phyloP scores from a whole-genome alignment of 139 green algal genomes.

The Protoeuglena noctilucae region DNA sequence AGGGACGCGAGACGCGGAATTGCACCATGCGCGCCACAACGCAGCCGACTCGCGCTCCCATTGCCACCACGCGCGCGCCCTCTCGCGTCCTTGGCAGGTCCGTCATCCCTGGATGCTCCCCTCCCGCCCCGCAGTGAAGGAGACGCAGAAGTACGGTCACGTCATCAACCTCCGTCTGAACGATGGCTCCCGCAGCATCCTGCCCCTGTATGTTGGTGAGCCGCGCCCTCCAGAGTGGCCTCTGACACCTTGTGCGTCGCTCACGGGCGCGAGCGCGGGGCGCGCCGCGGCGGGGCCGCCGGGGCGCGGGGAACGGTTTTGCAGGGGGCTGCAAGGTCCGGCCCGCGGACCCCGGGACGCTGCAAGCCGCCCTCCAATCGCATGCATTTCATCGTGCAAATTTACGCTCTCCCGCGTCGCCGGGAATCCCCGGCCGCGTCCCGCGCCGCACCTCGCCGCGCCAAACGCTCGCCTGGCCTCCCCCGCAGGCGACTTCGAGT shows the following conservation, averaged over 20 bases:
- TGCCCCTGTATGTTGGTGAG: conserved; percentile 35
- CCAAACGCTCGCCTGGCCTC: neutral
- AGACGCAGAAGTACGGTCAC: conserved; percentile 19
- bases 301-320: neutral
- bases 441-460: neutral
- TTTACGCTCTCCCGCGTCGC: neutral
- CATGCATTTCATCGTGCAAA: neutral
- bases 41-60: too few relatives aligned
- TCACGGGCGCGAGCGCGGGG: neutral
- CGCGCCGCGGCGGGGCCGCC: neutral
- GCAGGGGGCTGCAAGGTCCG: too few relatives aligned
- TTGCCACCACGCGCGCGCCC: too few relatives aligned
- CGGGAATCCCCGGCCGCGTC: neutral
- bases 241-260: neutral
- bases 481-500: conserved; percentile 30
- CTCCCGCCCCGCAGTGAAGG: conserved; percentile 12
- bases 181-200: conserved; percentile 14
- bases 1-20: too few relatives aligned
- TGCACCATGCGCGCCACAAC: too few relatives aligned
- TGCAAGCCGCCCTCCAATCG: neutral
- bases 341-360: too few relatives aligned
- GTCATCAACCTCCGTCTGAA: conserved; percentile 28
- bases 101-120: too few relatives aligned
- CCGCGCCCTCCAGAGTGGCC: too few relatives aligned
- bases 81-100: too few relatives aligned